phyloP scores from a whole-genome alignment of 306 rosid genomes.

The Medicago ruthenica region DNA sequence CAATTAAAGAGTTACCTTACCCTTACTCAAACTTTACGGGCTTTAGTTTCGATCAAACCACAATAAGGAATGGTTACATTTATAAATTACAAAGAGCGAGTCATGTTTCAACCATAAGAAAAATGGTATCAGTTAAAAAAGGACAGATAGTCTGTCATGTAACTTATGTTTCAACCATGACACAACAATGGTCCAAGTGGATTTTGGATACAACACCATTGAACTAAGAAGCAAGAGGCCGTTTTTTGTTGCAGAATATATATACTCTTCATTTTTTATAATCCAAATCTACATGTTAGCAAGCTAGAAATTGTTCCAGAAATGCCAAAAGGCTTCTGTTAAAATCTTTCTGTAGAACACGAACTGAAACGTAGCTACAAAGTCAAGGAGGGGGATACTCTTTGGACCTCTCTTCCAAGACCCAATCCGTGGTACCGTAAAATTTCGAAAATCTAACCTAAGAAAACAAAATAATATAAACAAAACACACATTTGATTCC shows the following conservation, averaged over 20 bases:
- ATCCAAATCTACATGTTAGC: slow-evolving; percentile 37
- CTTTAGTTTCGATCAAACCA: slow-evolving; percentile 22
- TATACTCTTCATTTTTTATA: slow-evolving; percentile 22
- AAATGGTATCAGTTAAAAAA: not conserved
- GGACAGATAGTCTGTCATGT: not conserved
- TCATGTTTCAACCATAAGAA: not conserved
- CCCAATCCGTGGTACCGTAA: slow-evolving; percentile 30
- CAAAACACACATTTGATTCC: slow-evolving; percentile 36
- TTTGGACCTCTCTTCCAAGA: slow-evolving; percentile 62
- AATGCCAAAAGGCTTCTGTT: slow-evolving; percentile 16
- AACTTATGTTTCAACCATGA: not conserved
- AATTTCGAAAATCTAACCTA: slow-evolving; percentile 43
- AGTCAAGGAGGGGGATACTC: slow-evolving; percentile 57
- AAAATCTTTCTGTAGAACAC: slow-evolving; percentile 21
- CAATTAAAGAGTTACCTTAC: not conserved
- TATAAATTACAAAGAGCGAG: not conserved
- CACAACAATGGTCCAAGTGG: slow-evolving; percentile 11
- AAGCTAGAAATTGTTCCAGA: slow-evolving; percentile 37
- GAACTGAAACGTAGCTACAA: slow-evolving; percentile 27
- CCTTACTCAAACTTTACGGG: not conserved
- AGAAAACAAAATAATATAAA: slow-evolving; percentile 29
- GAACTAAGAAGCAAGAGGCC: slow-evolving; percentile 31
- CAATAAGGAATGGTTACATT: slow-evolving; percentile 8
- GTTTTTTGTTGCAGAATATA: slow-evolving; percentile 21
- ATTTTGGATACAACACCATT: slow-evolving; percentile 19